Evolutionary conservation across 2,329 filamentous ascomycete genomes (phyloP), one percentile per base, ranked within the genome.

Genomic region (Cladosporium phlei): DNA sequence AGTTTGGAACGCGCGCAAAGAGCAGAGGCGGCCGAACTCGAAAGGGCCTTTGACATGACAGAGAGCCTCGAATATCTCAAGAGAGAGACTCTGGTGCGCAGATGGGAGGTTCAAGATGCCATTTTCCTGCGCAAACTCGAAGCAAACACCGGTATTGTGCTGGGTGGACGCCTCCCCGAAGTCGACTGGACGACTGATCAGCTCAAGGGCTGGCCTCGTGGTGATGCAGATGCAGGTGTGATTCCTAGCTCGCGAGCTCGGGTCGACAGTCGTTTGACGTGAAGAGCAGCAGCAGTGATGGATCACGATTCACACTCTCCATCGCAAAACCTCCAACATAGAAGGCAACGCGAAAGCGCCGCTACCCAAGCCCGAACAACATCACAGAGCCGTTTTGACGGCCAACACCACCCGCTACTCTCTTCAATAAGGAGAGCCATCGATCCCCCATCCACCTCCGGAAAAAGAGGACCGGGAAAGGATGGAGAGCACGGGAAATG

Each of bases 1-100:
- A 61, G 66, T 16, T 42, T 71, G 32, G 59, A 63, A 10, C 52
- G 53, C 2, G 55, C 61, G 7, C 61, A 66, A 33, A 57, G 65
- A 17, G 58, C 58, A 29, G 64, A 67, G 46, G 64, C 63, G 40
- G 46, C 55, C 4, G 59, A 59, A 19, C 51, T 65, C 37, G 66
- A 70, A 38, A 49, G 55, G 19, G 53, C 55, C 20, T 63, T 58
- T 33, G 55, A 49, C 7, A 28, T 37, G 24, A 53, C 59, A 19
- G 55, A 59, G 21, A 48, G 57, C 1, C 34, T 62, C 5, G 63
- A 66, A 2, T 56, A 57, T n/a, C 52, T 55, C 19, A 63, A 68
- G 34, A 58, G 64, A 42, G 54, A 54, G 37, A 55, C 62, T 32
- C 29, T 69, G 8, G 49, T 53, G 12, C 60, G 61, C 38, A 52